phyloP scores from a whole-genome alignment of 129 eudicot genomes.

The Gnaphalium uliginosum region DNA sequence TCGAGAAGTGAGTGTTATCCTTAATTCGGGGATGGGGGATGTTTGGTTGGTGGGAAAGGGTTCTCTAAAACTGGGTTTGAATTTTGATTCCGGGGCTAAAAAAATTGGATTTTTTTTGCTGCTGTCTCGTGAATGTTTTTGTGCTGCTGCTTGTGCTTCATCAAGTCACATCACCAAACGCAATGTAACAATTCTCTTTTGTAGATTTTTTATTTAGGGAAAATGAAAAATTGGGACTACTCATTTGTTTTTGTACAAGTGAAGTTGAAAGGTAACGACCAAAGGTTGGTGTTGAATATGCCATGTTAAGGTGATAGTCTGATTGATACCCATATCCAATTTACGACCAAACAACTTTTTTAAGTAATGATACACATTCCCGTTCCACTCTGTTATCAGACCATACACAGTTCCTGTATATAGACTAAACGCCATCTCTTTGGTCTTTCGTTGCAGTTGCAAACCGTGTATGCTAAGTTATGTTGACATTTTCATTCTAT shows the following conservation, averaged over 20 bases:
- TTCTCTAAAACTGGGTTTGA: not conserved
- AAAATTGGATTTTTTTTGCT: not conserved
- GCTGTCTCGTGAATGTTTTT: not conserved
- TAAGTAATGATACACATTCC: not conserved
- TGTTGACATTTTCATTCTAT: not conserved
- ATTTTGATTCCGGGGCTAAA: not conserved
- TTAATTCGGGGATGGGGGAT: not conserved
- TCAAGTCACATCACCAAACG: not conserved
- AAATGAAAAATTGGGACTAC: not conserved
- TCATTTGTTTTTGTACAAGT: not conserved
- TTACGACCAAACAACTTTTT: not conserved
- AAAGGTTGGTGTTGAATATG: not conserved
- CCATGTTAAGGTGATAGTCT: not conserved
- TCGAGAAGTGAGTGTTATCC: not conserved
- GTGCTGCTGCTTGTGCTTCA: not conserved
- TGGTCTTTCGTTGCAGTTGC: not conserved
- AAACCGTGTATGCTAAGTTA: not conserved
- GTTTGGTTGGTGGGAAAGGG: not conserved
- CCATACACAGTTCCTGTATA: not conserved
- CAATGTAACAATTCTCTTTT: not conserved
- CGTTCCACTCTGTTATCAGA: not conserved
- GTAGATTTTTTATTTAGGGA: not conserved
- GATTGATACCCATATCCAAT: not conserved
- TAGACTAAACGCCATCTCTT: not conserved
- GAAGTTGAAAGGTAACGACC: not conserved